A percentile compares a stretch with the other conserved stretches of the same genome.
phyloP scores from a whole-genome alignment of 83 land plant species.

The Picea abies region DNA sequence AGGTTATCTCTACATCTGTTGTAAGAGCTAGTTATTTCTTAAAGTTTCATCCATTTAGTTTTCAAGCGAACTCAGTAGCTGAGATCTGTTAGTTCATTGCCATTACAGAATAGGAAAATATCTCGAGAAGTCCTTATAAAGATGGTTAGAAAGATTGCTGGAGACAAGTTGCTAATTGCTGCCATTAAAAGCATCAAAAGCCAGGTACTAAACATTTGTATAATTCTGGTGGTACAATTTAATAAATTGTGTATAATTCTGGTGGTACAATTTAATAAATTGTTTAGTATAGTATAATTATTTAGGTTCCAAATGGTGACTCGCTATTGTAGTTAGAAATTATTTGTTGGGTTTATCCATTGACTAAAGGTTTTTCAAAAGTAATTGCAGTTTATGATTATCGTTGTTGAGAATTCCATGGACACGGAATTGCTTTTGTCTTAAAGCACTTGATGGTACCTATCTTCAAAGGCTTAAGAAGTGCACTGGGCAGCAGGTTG shows the following conservation, averaged over 20 bases:
- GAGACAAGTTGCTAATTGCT: constrained; percentile 42
- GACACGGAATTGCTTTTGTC: background rate
- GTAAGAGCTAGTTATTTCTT: background rate
- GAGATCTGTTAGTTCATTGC: constrained; percentile 1
- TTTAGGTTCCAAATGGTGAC: too few species aligned
- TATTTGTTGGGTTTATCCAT: background rate
- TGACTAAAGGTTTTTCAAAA: background rate
- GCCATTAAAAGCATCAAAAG: constrained; percentile 34
- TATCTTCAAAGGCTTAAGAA: background rate
- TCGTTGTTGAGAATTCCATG: background rate
- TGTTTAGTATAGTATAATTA: background rate
- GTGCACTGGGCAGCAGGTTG: too few species aligned
- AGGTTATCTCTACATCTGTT: constrained; percentile 28
- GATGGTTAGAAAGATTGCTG: constrained; percentile 39
- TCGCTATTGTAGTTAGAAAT: background rate
- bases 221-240: background rate
- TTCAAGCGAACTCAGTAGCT: background rate
- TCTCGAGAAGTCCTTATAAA: constrained; percentile 35
- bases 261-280: background rate
- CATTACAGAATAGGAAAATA: constrained; percentile 34
- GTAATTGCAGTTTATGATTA: background rate
- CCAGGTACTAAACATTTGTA: constrained; percentile 19
- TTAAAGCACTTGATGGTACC: background rate
- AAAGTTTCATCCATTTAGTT: constrained; percentile 4
- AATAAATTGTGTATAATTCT: background rate